Evolutionary conservation across 2,329 filamentous ascomycete genomes (phyloP), one percentile per base, ranked within the genome.

Genomic region (Raffaelea ambrosiae): DNA sequence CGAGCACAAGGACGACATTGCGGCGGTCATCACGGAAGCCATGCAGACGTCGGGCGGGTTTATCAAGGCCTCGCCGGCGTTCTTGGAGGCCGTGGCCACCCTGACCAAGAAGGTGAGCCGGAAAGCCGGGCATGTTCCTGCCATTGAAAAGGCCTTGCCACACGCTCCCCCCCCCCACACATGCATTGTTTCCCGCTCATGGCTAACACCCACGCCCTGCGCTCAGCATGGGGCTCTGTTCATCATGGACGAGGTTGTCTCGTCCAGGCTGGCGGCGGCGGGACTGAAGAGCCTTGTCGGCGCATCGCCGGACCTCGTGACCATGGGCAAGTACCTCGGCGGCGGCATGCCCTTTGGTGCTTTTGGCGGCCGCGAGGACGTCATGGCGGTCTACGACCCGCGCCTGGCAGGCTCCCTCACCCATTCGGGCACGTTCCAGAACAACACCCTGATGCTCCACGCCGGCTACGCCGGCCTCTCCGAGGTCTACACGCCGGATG

Each of bases 351-450:
- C 71, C 1, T 80, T 82, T 54, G 77, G 77, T 3, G 75, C 72
- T 0, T 81, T 83, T 54, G 77, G 78, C 3, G 77, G 77, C 0
- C 60, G 65, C 55, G 45, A 44, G n/a, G 51, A 95, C 61, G 65
- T 95, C 47, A 95, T 96, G 81, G 47, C 52, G 11, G 80, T 86
- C 54, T 83, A 86, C 53, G 80, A 83, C 42, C 67, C 84, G 46
- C 71, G 75, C 18, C 3, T 11, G 31, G 2, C n/a, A 19, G 11
- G 21, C 29, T 13, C 82, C 3, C 59, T 79, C 4, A 60, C 64
- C 1, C 78, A 83, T 54, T 73, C 76, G 0, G 79, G 79, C 0
- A 83, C 79, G 0, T 83, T 80, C 36, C 49, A 53, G 44, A 81
- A 83, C 55, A 83, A 83, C 55, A 80, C 81, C 54, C 61, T 83